Base-by-base conservation (phyloP, 352 stramenopile species). In the Phytophthora pluvialis region DNA sequence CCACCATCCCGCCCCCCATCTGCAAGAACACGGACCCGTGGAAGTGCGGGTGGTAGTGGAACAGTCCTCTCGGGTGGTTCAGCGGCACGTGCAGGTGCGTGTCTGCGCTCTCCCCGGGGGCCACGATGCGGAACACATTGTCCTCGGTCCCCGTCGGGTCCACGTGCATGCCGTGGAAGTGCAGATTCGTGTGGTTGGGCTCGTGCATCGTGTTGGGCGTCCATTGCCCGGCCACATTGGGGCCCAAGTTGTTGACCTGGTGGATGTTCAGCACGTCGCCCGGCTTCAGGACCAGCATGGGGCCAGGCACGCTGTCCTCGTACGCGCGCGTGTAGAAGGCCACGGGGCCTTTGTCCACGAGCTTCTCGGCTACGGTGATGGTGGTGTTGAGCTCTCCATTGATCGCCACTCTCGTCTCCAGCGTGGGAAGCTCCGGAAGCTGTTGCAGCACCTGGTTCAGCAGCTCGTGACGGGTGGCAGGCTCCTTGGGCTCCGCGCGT, bases 31-130 rank as follows among this genome's bases (percentile, higher is more conserved):
- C 88, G 0, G 70, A 85, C 11, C 82, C 85, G 59, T 93, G 85
- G 59, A 86, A 90, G 73, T 96, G 88, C 47, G 88, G 86, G 57
- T 96, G 88, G 72, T 96, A 96, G 67, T 91, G 85, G 61, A 91
- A 96, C 9, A 90, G 58, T 4, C 88, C 88, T 33, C 79, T 75
- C 13, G 84, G 86, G 44, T 96, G 88, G 46, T 86, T 77, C 15
- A 52, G 43, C 2, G 82, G 84, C 18, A 96, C 57, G 11, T 89
- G 60, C 45, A 91, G 72, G 29, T 76, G 65, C 6, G 75, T 89
- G 18, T 83, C 35, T 15, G 81, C 61, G 5, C 63, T 70, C 53
- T 90, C 72, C 1, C 88, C 86, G 2, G 88, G 83, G 0, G 55
- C 61, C 11, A 80, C 70, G 13, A 77, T 70, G 32, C 83, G 80